Base-by-base conservation (phyloP, 306 rosid genomes). In the Canavalia ensiformis region DNA sequence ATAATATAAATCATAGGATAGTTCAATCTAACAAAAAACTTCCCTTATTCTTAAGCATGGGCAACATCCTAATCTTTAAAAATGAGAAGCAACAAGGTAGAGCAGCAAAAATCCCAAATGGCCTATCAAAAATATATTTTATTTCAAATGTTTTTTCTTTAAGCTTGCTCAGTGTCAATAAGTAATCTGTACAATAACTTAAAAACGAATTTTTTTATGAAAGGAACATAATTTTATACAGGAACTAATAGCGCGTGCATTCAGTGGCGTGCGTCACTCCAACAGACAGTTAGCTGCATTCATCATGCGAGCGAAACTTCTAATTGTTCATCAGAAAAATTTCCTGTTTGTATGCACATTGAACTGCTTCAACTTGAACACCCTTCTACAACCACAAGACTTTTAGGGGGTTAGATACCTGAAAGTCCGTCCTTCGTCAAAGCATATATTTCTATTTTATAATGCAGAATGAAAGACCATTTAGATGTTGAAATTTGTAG, bases 141-240 rank as follows among this genome's bases (percentile, higher is more conserved):
- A 80, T 87, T 84, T 72, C 33, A 69, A 71, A 80, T 72, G 71
- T 59, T 42, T 72, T 69, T 54, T 78, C 71, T 42, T 44, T 29
- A 60, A 63, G 78, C 47, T 73, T 80, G 74, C 85, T 29, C 56
- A 9, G 72, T 52, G 66, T 68, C 80, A 67, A 70, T 33, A 71
- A 71, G 63, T 76, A 72, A 78, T 71, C 82, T 88, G 88, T 88
- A 84, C 91, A 86, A 77, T 11, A 51, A 75, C 65, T 30, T 18
- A 10, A 52, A 77, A 58, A 73, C 49, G 68, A 86, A 86, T 62
- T 49, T 13, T 68, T 59, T 49, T 34, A 68, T 58, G 46, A 37
- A 72, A 68, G 25, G 31, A 50, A 74, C 65, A 86, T 55, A 64
- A 69, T 68, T 66, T 78, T 81, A 75, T 83, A 75, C 85, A 79